phyloP scores from a whole-genome alignment of 352 stramenopile genomes.

The Sclerospora graminicola region DNA sequence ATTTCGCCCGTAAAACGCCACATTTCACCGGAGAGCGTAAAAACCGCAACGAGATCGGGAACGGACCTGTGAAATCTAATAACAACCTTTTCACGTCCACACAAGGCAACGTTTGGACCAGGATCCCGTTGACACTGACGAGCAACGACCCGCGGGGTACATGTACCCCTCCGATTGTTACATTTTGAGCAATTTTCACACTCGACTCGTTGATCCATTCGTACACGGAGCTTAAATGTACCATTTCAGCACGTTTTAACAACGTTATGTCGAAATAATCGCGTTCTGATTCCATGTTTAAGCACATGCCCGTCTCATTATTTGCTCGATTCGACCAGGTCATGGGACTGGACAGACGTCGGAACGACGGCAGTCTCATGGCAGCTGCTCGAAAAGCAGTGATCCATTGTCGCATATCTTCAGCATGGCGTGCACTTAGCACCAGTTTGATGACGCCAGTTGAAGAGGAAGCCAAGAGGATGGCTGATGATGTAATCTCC shows the following conservation, averaged over 20 bases:
- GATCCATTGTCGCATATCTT: slow-evolving; percentile 41
- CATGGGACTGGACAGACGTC: slow-evolving; percentile 4
- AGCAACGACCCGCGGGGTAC: slow-evolving; percentile 46
- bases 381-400: slow-evolving; percentile 17
- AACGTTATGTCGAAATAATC: slow-evolving; percentile 26
- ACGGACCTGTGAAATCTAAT: slow-evolving; percentile 18
- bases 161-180: slow-evolving; percentile 18
- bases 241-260: slow-evolving; percentile 28
- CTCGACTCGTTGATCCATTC: slow-evolving; percentile 46
- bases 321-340: slow-evolving; percentile 7
- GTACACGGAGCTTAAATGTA: slow-evolving; percentile 28
- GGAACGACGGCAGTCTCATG: slow-evolving; percentile 6
- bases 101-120: slow-evolving; percentile 42
- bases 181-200: slow-evolving; percentile 36
- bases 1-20: slow-evolving; percentile 38
- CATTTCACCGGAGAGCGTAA: slow-evolving; percentile 33
- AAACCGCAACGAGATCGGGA: slow-evolving; percentile 40
- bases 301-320: slow-evolving; percentile 2
- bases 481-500: slow-evolving; percentile 3
- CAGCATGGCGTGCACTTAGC: slow-evolving; percentile 33
- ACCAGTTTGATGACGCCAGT: slow-evolving; percentile 17
- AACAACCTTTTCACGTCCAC: slow-evolving; percentile 34
- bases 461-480: not conserved
- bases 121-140: slow-evolving; percentile 49
- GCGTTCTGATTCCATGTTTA: slow-evolving; percentile 6